Percentiles rank a stretch among this genome's conserved stretches.
phyloP scores from a whole-genome alignment of 2,329 filamentous ascomycete species.

The Fusarium protoensiforme region DNA sequence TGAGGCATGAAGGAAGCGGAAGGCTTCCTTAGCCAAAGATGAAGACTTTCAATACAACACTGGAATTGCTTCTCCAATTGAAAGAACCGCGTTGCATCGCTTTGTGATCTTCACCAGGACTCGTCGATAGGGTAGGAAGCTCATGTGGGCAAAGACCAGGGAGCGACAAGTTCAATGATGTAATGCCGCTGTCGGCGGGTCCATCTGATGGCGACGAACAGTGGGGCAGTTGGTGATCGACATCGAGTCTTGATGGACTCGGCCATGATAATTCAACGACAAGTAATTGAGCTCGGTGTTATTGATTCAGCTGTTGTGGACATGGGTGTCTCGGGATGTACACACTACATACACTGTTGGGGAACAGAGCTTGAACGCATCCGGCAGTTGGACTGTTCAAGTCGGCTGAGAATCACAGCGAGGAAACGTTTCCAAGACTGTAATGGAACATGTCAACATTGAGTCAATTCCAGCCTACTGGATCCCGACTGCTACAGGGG shows the following conservation, averaged over 20 bases:
- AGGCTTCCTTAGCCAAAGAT: neutral
- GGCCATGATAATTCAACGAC: neutral
- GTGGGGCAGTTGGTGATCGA: neutral
- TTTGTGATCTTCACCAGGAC: slow-evolving; percentile 22
- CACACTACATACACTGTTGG: neutral
- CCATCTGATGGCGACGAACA: slow-evolving; percentile 1
- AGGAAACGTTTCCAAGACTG: neutral
- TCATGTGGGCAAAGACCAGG: slow-evolving; percentile 1
- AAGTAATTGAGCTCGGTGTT: neutral
- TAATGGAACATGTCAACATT: neutral
- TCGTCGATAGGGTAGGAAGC: slow-evolving; percentile 1
- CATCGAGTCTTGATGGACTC: neutral
- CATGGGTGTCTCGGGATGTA: neutral
- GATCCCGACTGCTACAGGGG: neutral
- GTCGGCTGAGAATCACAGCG: neutral
- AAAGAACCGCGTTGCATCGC: slow-evolving; percentile 2
- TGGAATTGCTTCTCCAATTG: neutral
- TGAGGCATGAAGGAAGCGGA: neutral
- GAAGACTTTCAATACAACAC: neutral
- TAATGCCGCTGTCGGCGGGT: slow-evolving; percentile 33
- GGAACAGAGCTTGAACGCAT: neutral
- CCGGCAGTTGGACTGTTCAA: neutral
- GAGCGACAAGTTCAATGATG: slow-evolving; percentile 34
- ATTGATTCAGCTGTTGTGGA: neutral
- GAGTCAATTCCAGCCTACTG: neutral